A percentile compares a stretch with the other conserved stretches of the same genome.
These are phyloP conservation scores for Gryganskiella cystojenkinii DNA, from an alignment of 192 early-diverging fungal species.

Conservation along the genomic window DNA sequence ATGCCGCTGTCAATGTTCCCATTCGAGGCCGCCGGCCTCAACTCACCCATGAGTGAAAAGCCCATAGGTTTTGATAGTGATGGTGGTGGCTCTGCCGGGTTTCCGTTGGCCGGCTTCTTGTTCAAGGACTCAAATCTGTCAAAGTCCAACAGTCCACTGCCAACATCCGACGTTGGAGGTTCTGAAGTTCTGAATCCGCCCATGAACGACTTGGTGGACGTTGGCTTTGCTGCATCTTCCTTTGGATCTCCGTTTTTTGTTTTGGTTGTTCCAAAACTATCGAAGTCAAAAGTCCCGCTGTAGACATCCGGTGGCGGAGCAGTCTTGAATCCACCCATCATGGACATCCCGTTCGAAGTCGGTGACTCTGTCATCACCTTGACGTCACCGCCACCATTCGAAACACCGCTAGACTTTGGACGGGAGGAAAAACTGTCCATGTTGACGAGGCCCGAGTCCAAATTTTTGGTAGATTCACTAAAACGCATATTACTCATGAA, in stretches of 20 bases:
- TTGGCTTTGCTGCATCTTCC: neutral
- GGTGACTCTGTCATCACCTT: neutral
- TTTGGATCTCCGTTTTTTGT: slow-evolving; percentile 11
- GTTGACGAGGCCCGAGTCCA: slow-evolving; percentile 17
- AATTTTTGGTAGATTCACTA: neutral
- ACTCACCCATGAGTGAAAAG: slow-evolving; percentile 42
- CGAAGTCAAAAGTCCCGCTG: slow-evolving; percentile 25
- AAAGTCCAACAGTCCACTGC: slow-evolving; percentile 35
- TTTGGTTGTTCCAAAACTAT: slow-evolving; percentile 18
- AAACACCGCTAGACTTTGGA: neutral
- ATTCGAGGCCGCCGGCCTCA: slow-evolving; percentile 9
- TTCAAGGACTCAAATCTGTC: slow-evolving; percentile 18
- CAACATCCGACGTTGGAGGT: slow-evolving; percentile 3
- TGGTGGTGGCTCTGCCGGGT: neutral
- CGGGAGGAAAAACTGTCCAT: slow-evolving; percentile 12
- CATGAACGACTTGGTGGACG: slow-evolving; percentile 31
- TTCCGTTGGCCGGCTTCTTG: slow-evolving; percentile 13
- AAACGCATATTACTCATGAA: slow-evolving; percentile 21
- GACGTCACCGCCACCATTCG: neutral
- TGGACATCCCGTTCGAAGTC: slow-evolving; percentile 17
- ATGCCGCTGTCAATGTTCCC: slow-evolving; percentile 38
- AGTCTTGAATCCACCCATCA: slow-evolving; percentile 20
- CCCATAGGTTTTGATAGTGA: slow-evolving; percentile 9
- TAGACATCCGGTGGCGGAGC: slow-evolving; percentile 4
- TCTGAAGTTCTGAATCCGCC: slow-evolving; percentile 4